Evolutionary conservation across 2,329 filamentous ascomycete genomes (phyloP).

Genomic region (Escovopsis sp.): DNA sequence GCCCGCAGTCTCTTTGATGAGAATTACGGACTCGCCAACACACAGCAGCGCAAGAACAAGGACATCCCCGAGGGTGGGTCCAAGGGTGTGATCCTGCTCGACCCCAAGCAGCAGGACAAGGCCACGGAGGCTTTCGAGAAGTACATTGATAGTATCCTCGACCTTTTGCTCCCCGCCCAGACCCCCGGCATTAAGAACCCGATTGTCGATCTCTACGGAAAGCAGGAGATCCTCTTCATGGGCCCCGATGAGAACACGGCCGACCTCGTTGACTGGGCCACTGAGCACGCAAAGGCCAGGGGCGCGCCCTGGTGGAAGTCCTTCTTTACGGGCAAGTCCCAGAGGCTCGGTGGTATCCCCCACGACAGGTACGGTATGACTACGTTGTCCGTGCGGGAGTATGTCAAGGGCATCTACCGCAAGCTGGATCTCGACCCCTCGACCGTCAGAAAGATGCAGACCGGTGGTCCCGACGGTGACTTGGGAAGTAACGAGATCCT

Average conservation of each 20-base stretch:
- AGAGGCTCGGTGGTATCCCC: constrained; percentile 87
- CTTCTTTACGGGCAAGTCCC: constrained; percentile 98
- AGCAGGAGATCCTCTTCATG: constrained; percentile 96
- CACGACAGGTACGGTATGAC: constrained; percentile 98
- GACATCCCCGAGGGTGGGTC: constrained; percentile 97
- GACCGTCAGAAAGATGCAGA: constrained; percentile 86
- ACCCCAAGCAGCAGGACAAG: constrained; percentile 89
- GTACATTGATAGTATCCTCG: constrained; percentile 97
- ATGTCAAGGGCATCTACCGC: constrained; percentile 90
- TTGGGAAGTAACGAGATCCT: constrained; percentile 96
- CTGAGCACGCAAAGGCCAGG: constrained; percentile 73
- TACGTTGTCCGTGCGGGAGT: constrained; percentile 88
- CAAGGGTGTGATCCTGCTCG: constrained; percentile 92
- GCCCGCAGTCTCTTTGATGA: constrained; percentile 93
- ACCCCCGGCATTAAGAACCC: constrained; percentile 98
- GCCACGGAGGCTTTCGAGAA: constrained; percentile 90
- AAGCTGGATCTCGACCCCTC: constrained; percentile 83
- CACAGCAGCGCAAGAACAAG: constrained; percentile 99
- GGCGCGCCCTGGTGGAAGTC: constrained; percentile 99
- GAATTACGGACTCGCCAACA: constrained; percentile 96
- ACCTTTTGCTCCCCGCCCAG: constrained; percentile 75
- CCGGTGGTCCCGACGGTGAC: constrained; percentile 91
- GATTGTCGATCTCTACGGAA: constrained; percentile 87
- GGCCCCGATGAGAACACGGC: constrained; percentile 98
- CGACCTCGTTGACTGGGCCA: constrained; percentile 96